Conservation (phyloP, 2,329 filamentous ascomycete genomes). For the Acarospora socialis region DNA sequence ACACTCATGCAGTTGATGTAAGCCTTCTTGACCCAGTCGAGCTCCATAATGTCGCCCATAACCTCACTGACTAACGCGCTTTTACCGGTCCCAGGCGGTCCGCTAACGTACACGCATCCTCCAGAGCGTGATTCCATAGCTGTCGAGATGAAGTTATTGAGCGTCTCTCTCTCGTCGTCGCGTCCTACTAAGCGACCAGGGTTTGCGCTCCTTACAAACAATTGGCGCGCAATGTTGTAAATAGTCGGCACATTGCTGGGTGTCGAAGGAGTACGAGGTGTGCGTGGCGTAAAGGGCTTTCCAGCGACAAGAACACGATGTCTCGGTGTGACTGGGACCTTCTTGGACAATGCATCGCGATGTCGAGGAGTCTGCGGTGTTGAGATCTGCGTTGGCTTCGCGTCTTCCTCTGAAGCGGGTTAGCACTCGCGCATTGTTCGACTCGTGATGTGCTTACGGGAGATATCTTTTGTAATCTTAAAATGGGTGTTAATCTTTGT, state of each 20-base stretch:
- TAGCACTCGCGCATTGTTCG: neutral
- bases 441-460: slow-evolving; percentile 18
- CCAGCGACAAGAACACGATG: slow-evolving; percentile 68
- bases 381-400: slow-evolving; percentile 19
- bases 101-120: slow-evolving; percentile 88
- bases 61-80: slow-evolving; percentile 83
- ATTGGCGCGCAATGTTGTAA: slow-evolving; percentile 73
- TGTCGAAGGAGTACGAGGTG: slow-evolving; percentile 59
- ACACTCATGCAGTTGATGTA: slow-evolving; percentile 97
- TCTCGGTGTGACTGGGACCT: slow-evolving; percentile 62
- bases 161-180: slow-evolving; percentile 51
- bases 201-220: slow-evolving; percentile 68
- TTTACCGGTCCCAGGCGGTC: slow-evolving; percentile 91
- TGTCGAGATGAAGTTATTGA: slow-evolving; percentile 54
- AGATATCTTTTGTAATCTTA: slow-evolving; percentile 25
- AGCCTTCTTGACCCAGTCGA: slow-evolving; percentile 46
- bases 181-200: slow-evolving; percentile 66
- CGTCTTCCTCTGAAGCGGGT: slow-evolving; percentile 12
- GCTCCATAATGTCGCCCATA: slow-evolving; percentile 43
- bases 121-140: slow-evolving; percentile 46
- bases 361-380: slow-evolving; percentile 62
- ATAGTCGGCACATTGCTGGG: slow-evolving; percentile 54
- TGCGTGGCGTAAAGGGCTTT: slow-evolving; percentile 61
- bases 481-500: slow-evolving; percentile 33
- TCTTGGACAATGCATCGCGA: slow-evolving; percentile 59